phyloP scores from a whole-genome alignment of 2,329 filamentous ascomycete species.

The Chrysosphaeria jannelii region DNA sequence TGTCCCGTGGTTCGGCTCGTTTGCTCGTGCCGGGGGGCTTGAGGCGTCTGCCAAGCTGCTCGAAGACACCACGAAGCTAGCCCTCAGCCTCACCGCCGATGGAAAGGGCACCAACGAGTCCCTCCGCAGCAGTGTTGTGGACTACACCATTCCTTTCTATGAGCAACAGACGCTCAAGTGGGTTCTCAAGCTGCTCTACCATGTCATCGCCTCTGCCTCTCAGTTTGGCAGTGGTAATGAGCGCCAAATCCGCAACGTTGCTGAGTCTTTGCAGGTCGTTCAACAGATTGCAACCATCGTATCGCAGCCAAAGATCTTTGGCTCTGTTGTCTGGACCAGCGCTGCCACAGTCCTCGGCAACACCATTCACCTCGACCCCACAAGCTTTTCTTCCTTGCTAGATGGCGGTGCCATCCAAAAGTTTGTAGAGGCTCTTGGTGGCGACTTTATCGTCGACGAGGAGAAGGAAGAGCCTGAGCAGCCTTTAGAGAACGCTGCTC shows the following conservation, averaged over 20 bases:
- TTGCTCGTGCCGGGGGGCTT: slow-evolving; percentile 58
- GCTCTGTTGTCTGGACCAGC: slow-evolving; percentile 86
- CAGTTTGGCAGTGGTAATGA: slow-evolving; percentile 41
- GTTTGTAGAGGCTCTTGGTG: slow-evolving; percentile 56
- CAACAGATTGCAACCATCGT: slow-evolving; percentile 55
- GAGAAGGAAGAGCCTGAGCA: not conserved
- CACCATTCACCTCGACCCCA: slow-evolving; percentile 97
- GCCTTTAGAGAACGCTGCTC: not conserved
- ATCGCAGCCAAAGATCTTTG: slow-evolving; percentile 48
- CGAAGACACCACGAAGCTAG: slow-evolving; percentile 42
- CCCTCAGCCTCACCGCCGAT: slow-evolving; percentile 31
- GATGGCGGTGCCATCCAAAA: slow-evolving; percentile 76
- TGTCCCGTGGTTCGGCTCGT: slow-evolving; percentile 52
- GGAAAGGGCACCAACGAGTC: slow-evolving; percentile 42
- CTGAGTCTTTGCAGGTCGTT: slow-evolving; percentile 70
- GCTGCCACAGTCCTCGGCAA: slow-evolving; percentile 74
- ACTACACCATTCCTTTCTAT: slow-evolving; percentile 81
- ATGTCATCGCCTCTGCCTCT: slow-evolving; percentile 61
- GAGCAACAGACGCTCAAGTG: slow-evolving; percentile 83
- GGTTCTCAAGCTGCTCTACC: slow-evolving; percentile 85
- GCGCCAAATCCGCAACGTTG: slow-evolving; percentile 66
- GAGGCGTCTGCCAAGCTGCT: slow-evolving; percentile 76
- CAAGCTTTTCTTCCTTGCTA: slow-evolving; percentile 82
- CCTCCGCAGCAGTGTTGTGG: slow-evolving; percentile 50
- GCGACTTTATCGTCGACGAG: slow-evolving; percentile 12